phyloP scores from a whole-genome alignment of 2,329 filamentous ascomycete species.

The Neoarthrinium moseri region DNA sequence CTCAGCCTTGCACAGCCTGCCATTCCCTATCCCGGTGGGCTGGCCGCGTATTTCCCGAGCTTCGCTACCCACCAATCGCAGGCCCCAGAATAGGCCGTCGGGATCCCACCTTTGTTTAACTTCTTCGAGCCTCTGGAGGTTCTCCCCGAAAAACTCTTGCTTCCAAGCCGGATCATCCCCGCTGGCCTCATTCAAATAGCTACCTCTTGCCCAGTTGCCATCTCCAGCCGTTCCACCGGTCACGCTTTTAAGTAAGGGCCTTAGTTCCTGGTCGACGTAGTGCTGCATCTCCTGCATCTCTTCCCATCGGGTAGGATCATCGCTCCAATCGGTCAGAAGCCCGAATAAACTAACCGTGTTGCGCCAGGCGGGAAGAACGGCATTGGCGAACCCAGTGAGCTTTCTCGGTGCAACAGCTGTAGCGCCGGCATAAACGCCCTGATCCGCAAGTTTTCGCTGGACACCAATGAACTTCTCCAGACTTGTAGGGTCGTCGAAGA shows the following conservation, averaged over 20 bases:
- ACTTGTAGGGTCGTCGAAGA: not conserved
- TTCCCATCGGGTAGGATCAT: not conserved
- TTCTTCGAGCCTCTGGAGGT: not conserved
- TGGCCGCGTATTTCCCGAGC: not conserved
- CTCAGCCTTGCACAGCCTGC: not conserved
- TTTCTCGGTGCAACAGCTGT: not conserved
- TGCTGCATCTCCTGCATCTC: not conserved
- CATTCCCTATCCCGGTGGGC: not conserved
- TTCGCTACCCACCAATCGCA: not conserved
- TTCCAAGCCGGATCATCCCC: not conserved
- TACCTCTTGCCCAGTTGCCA: not conserved
- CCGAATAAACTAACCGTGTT: not conserved
- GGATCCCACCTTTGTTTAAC: not conserved
- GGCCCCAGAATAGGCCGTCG: not conserved
- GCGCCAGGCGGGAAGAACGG: slow-evolving; percentile 2
- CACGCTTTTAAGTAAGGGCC: not conserved
- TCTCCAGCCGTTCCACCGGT: not conserved
- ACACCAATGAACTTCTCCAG: not conserved
- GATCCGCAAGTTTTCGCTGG: not conserved
- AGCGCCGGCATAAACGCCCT: not conserved
- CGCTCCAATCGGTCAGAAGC: not conserved
- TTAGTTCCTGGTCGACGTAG: not conserved
- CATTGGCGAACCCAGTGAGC: not conserved
- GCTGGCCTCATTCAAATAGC: not conserved
- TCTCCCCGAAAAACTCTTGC: not conserved